Evolutionary conservation across 768 basidiomycete genomes (phyloP).

Genomic region (Pleurotus tuoliensis): DNA sequence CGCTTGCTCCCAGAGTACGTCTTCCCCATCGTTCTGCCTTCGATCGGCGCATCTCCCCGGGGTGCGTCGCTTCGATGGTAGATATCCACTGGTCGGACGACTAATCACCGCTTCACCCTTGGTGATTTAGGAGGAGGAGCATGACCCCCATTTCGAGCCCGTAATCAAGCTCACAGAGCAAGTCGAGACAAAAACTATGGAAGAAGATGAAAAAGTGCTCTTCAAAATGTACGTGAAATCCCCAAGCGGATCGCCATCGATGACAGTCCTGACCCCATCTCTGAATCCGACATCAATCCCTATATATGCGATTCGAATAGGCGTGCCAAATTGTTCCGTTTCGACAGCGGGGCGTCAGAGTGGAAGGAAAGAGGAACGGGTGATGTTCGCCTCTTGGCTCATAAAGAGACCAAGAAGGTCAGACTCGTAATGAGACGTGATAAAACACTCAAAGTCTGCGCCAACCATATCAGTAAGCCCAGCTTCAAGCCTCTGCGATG

Average conservation of each 20-base stretch:
- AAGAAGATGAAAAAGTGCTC: conserved; percentile 88
- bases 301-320: conserved; percentile 34
- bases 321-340: conserved; percentile 98
- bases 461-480: conserved; percentile 86
- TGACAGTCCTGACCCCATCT: conserved; percentile 22
- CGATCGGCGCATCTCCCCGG: conserved; percentile 6
- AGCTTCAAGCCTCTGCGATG: conserved; percentile 16
- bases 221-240: conserved; percentile 87
- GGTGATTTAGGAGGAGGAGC: conserved; percentile 61
- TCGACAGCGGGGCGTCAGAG: conserved; percentile 70
- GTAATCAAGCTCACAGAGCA: conserved; percentile 95
- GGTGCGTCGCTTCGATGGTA: conserved; percentile 9
- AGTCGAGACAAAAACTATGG: conserved; percentile 90
- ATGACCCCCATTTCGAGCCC: conserved; percentile 91
- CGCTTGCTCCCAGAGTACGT: conserved; percentile 71
- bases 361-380: conserved; percentile 99
- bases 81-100: conserved; percentile 5
- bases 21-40: conserved; percentile 1
- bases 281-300: too few relatives aligned
- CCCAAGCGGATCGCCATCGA: conserved; percentile 32
- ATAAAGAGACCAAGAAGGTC: conserved; percentile 88
- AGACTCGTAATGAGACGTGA: conserved; percentile 99
- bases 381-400: conserved; percentile 86
- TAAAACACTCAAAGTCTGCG: conserved; percentile 99
- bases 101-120: conserved; percentile 16